A percentile compares a stretch with the other conserved stretches of the same genome.
These are phyloP conservation scores for Sanguinoderma infundibulare DNA, from an alignment of 1,284 basidiomycete genomes.

Conservation along the genomic window DNA sequence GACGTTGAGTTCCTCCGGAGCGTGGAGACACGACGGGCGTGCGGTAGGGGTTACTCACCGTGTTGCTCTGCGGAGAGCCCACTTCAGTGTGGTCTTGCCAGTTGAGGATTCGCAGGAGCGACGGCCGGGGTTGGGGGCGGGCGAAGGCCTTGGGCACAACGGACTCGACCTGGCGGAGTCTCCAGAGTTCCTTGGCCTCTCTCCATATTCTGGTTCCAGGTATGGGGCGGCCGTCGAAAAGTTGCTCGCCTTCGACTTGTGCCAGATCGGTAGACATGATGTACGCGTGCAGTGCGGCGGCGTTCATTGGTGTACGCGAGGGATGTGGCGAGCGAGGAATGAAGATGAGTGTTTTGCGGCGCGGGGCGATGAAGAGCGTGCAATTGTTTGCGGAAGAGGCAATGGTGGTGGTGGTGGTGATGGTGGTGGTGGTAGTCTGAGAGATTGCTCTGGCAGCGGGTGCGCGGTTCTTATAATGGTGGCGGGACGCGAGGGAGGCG, in stretches of 20 bases:
- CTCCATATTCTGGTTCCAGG: too few species aligned
- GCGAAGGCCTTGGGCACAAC: neutral
- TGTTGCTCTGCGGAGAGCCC: neutral
- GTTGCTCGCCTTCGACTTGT: neutral
- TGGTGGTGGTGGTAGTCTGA: neutral
- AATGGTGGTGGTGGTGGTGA: neutral
- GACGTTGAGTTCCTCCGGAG: neutral
- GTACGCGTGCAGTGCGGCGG: neutral
- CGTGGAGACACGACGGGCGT: neutral
- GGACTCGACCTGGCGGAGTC: neutral
- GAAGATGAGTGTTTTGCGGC: neutral
- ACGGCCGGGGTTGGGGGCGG: neutral
- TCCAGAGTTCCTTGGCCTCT: neutral
- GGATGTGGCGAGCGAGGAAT: neutral
- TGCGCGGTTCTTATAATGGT: neutral
- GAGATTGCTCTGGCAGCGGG: neutral
- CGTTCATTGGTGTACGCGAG: neutral
- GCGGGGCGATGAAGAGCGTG: neutral
- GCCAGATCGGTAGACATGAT: neutral
- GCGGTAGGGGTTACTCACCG: neutral
- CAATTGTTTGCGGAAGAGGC: neutral
- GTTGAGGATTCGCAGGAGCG: neutral
- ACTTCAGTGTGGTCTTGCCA: neutral
- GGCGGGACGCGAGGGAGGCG: neutral
- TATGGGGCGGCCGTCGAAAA: too few species aligned